A percentile compares a stretch with the other conserved stretches of the same genome.
These are phyloP conservation scores for Fusarium veterinarium DNA, from an alignment of 2,329 filamentous ascomycete genomes.

Conservation along the genomic window DNA sequence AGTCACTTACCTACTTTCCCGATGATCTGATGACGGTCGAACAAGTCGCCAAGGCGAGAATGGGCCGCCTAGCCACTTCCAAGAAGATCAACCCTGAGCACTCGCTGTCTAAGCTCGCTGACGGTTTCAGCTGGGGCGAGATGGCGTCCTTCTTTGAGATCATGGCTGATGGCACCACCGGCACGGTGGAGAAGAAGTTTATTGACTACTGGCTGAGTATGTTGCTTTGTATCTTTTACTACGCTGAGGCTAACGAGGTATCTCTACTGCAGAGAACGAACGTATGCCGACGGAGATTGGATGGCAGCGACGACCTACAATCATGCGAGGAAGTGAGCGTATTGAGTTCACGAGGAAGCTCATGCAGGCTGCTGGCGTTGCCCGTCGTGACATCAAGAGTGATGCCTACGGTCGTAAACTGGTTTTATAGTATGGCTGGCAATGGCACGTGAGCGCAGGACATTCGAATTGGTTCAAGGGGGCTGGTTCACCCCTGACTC, in stretches of 20 bases:
- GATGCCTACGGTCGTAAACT: not conserved
- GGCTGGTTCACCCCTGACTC: not conserved
- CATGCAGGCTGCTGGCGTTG: constrained; percentile 4
- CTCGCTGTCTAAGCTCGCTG: not conserved
- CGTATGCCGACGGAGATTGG: constrained; percentile 8
- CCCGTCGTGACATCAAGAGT: not conserved
- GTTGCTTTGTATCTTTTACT: rapidly evolving
- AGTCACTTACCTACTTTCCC: not conserved
- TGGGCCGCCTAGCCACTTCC: not conserved
- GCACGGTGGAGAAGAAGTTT: constrained; percentile 14
- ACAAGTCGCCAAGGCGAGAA: constrained; percentile 5
- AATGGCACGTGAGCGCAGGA: rapidly evolving
- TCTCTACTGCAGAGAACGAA: not conserved
- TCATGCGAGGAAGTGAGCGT: not conserved
- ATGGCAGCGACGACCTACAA: constrained; percentile 2
- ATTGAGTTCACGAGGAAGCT: not conserved
- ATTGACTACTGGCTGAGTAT: constrained; percentile 19
- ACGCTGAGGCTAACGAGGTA: not conserved
- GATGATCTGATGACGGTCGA: constrained; percentile 8
- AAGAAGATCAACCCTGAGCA: constrained; percentile 5
- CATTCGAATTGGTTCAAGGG: rapidly evolving
- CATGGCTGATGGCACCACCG: constrained; percentile 14
- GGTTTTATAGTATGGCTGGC: rapidly evolving
- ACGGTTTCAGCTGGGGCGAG: constrained; percentile 11
- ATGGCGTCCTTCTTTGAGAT: constrained; percentile 22